Evolutionary conservation across 371 early-diverging fungal species (phyloP), one percentile per base, ranked within the genome.

Genomic region (Chytridium lagenaria): DNA sequence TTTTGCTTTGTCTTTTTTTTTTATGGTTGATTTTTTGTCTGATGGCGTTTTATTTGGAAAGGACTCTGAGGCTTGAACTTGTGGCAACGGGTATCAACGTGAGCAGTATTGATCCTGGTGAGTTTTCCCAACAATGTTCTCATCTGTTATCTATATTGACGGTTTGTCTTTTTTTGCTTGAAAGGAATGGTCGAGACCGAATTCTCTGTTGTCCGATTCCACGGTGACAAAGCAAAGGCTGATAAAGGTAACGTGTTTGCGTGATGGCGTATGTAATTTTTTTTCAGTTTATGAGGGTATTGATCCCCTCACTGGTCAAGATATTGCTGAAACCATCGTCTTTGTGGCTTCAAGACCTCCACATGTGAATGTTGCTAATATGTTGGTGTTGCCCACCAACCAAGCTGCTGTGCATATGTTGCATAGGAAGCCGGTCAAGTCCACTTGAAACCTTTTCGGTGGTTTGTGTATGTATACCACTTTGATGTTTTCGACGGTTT

Each of bases 111-210:
- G 79, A 79, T 28, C 77, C 78, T 1, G 75, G 74, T 50, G 31
- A 67, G 44, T 74, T 74, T 26, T 59, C 28, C 49, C 2, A 36
- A 69, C 40, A 69, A 69, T 44, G 19, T 44, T 44, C 19, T 12
- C 44, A 12, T 44, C 34, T 36, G 15, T n/a, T 49, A 38, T 37
- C 44, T 28, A 39, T 30, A 1, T 38, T 63, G 19, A 31, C 39
- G n/a, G 31, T 39, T 64, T 28, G 39, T 69, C 40, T 44, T 23
- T n/a, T 52, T 52, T 26, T 26, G 19, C 7, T 12, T 5, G 26
- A 72, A 65, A 16, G 89, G 90, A 0, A 78, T 93, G 82, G 95
- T 94, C 0, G 91, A 97, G 80, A 97, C 96, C 2, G 96, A 97
- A 78, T 97, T 96, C 86, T 93, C 94, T 1, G 83, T 91, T 16